These are phyloP conservation scores for Fusarium coffeatum DNA, from an alignment of 2,329 filamentous ascomycete species.

Conservation along the genomic window DNA sequence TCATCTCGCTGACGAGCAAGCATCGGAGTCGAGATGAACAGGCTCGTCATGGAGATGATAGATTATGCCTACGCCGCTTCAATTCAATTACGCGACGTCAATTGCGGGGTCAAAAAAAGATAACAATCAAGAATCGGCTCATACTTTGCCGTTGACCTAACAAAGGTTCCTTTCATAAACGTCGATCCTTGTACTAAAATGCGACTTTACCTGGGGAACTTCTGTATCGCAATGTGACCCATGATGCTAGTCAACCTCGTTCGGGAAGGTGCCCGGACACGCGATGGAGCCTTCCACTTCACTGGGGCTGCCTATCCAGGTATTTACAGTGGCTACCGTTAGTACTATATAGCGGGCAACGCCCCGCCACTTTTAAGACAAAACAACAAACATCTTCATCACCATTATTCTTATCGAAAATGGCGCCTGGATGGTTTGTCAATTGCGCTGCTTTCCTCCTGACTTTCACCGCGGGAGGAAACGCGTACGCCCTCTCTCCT, in stretches of 20 bases:
- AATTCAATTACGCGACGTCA: background rate
- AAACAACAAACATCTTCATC: conserved; percentile 6
- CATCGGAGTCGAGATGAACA: no score
- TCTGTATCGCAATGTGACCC: conserved; percentile 14
- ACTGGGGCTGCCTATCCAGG: background rate
- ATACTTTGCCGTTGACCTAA: background rate
- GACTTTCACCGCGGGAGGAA: conserved; percentile 3
- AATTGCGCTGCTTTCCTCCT: conserved; percentile 17
- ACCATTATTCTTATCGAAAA: conserved; percentile 1
- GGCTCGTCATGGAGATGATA: background rate
- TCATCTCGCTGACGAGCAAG: background rate
- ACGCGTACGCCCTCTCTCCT: conserved; percentile 8
- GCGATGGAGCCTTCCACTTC: background rate
- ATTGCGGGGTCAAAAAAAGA: background rate
- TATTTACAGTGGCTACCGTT: background rate
- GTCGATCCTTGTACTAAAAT: conserved; percentile 25
- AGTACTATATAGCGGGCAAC: conserved; percentile 1
- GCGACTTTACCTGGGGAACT: conserved; percentile 27
- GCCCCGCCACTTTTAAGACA: background rate
- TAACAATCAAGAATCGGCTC: conserved; percentile 2
- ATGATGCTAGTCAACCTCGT: conserved; percentile 22
- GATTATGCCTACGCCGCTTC: background rate
- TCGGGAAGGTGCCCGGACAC: conserved; percentile 18
- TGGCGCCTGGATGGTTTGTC: conserved; percentile 28
- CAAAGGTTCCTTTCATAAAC: conserved; percentile 19